These are phyloP conservation scores for Penicillium fuscoglaucum DNA, from an alignment of 2,329 filamentous ascomycete genomes.

Conservation along the genomic window DNA sequence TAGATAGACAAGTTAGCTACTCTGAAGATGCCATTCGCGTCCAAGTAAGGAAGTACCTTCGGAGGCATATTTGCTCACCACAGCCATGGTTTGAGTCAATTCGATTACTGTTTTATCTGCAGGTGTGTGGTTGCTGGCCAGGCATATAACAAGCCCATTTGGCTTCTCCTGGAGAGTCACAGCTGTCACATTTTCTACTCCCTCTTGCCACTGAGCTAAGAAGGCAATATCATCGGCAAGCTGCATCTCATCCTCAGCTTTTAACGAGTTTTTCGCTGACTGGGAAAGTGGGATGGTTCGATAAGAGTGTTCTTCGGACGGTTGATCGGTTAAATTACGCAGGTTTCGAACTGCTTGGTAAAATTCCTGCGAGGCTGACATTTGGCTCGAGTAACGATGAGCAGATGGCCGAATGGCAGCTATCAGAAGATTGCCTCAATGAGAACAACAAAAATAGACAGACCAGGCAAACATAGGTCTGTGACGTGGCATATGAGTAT, in stretches of 20 bases:
- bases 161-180: neutral
- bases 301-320: neutral
- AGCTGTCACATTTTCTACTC: neutral
- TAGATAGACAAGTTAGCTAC: neutral
- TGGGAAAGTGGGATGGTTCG: neutral
- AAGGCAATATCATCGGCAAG: neutral
- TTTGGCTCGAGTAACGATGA: neutral
- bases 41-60: neutral
- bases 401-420: neutral
- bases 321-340: neutral
- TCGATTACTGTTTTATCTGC: neutral
- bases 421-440: neutral
- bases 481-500: neutral
- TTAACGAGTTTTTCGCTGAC: neutral
- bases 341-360: neutral
- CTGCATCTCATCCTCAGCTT: neutral
- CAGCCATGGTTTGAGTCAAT: neutral
- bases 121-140: neutral
- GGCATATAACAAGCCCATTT: neutral
- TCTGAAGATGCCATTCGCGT: neutral
- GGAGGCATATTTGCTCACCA: neutral
- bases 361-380: neutral
- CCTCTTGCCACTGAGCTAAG: neutral
- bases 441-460: neutral
- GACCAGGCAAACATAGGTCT: neutral